Base-by-base conservation (phyloP, 1,284 basidiomycete genomes). In the Cryptococcus maquisensis region DNA sequence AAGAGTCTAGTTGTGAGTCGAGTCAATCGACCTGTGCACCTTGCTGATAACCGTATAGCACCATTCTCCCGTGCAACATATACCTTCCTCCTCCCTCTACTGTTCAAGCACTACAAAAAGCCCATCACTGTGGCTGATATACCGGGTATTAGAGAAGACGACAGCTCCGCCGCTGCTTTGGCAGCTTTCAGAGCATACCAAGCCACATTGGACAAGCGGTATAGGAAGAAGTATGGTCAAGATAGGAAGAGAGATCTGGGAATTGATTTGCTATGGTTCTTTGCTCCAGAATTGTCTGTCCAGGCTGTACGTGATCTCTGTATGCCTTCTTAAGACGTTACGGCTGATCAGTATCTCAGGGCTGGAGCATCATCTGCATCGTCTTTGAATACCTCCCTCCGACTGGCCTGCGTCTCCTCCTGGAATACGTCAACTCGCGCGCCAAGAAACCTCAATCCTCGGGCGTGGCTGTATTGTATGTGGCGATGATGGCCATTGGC, bases 381-480 rank as follows among this genome's bases (percentile, higher is more conserved):
- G 61, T 70, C 3, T 63, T 79, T 16, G 66, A 74, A 51, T 77
- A 80, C 46, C 66, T 79, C 9, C 78, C 81, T 3, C 77, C 81
- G 0, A 66, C 77, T 26, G 79, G 80, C 56, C 69, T 82, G 13
- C 77, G 79, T 35, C 71, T 77, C 7, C 67, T 82, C 15, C 73
- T 83, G 5, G 61, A 75, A 47, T 80, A 74, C 64, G 76, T 82
- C 51, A 65, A 63, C 24, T 61, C 73, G 8, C 67, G 72, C 1
- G 63, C 67, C 3, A 60, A 63, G 0, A 62, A 66, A 16, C 54
- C 60, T 35, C 66, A 68, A 43, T 79, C 79, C 0, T 54, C 66
- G 0, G 79, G 81, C 56, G 76, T 81, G 46, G 79, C 79, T 4
- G 64, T 79, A 0, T 69, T 81, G 3, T 82, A 80, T 57, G 76